Evolutionary conservation across 805 yeast genomes (phyloP).

Genomic region (Candida nanaspora): DNA sequence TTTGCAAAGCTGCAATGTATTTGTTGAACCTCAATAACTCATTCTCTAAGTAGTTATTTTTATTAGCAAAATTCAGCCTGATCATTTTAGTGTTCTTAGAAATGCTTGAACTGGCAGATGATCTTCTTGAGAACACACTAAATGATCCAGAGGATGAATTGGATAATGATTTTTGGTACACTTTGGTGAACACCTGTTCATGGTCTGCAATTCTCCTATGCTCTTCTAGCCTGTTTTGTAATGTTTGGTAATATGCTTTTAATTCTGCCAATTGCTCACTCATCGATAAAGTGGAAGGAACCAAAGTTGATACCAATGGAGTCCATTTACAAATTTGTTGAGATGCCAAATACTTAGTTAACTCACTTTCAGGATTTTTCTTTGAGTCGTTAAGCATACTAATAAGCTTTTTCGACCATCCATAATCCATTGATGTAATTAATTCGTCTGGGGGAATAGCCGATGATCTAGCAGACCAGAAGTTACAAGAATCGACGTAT

Average conservation of each 20-base stretch:
- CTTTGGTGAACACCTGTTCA: neutral
- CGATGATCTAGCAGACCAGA: constrained; percentile 84
- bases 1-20: constrained; percentile 38
- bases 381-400: constrained; percentile 3
- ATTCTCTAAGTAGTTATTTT: constrained; percentile 34
- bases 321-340: constrained; percentile 36
- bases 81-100: constrained; percentile 29
- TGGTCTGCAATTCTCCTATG: constrained; percentile 29
- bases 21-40: constrained; percentile 38
- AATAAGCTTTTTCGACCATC: constrained; percentile 49
- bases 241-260: constrained; percentile 29
- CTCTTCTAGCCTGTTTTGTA: constrained; percentile 31
- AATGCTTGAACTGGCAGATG: neutral
- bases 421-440: constrained; percentile 72
- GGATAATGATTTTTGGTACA: neutral
- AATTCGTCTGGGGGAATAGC: constrained; percentile 73
- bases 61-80: constrained; percentile 32
- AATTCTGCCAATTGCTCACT: constrained; percentile 33
- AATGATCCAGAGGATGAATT: neutral
- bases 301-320: constrained; percentile 19
- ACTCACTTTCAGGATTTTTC: constrained; percentile 14
- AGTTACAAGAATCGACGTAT: constrained; percentile 73
- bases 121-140: neutral
- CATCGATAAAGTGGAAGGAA: constrained; percentile 22
- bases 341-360: constrained; percentile 21